Evolutionary conservation across 805 yeast genomes (phyloP), one percentile per base, ranked within the genome.

Genomic region (Saccharomycopsis javanensis): DNA sequence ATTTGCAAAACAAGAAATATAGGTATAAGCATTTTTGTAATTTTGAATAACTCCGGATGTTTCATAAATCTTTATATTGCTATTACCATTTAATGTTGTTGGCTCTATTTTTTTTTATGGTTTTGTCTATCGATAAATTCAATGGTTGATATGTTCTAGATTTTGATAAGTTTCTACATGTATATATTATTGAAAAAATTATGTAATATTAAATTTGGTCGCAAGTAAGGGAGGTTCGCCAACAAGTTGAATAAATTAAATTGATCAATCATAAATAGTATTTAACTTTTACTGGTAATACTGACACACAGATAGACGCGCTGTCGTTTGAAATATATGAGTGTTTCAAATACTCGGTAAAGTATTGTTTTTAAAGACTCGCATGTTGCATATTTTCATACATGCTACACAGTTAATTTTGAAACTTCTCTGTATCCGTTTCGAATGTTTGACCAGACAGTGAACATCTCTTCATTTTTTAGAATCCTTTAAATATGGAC

Each of bases 301-400:
- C 28, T 42, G 28, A 42, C 28, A 42, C 48, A 20, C 25, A 20
- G 13, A 42, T 42, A 42, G 48, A 42, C 48, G 48, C 48, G 48
- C 48, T 18, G 15, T 13, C 23, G 48, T 42, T 42, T 42, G 25
- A 8, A 20, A 20, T 42, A 31, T 31, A 7, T 11, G 16, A 20
- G 3, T 42, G 48, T 42, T 42, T 42, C 48, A 42, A 23, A 16
- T 42, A 20, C 11, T 5, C 5, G 4, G 28, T 20, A 3, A 25
- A n/a, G 42, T 35, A 15, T 35, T 20, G 11, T 38, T 42, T 42
- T 42, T 20, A 23, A 23, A n/a, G n/a, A 20, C 28, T 42, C 48
- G 48, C 48, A 42, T 42, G 28, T n/a, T 42, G 28, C 48, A 42
- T 42, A 42, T 42, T 42, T 42, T 42, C 27, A 42, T 42, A 42